Evolutionary conservation across 352 stramenopile species (phyloP).

Genomic region (Globisporangium viniferum): DNA sequence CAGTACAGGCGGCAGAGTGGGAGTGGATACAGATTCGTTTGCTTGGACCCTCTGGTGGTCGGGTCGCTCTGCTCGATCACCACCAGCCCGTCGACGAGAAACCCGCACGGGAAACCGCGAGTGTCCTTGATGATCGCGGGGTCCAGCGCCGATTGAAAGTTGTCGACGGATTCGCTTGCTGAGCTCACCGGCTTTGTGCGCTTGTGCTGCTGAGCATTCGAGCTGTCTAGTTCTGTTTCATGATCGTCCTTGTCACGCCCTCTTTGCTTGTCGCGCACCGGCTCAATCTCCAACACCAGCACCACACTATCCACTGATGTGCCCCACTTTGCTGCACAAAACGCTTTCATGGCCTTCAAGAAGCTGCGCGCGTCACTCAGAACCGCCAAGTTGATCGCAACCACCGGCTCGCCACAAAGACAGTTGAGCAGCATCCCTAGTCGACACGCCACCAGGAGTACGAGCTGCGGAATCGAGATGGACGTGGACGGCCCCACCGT

Average conservation of each 20-base stretch:
- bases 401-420: not conserved
- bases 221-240: not conserved
- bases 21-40: slow-evolving; percentile 13
- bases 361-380: slow-evolving; percentile 17
- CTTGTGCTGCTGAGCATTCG: not conserved
- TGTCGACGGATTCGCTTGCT: not conserved
- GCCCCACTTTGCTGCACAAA: slow-evolving; percentile 8
- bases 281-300: slow-evolving; percentile 14
- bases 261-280: not conserved
- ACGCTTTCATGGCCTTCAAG: slow-evolving; percentile 6
- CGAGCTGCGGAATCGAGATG: slow-evolving; percentile 14
- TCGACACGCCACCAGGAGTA: slow-evolving; percentile 13
- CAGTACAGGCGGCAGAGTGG: slow-evolving; percentile 17
- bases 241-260: not conserved
- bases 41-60: not conserved
- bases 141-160: not conserved
- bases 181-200: not conserved
- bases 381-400: slow-evolving; percentile 12
- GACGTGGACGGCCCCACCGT: slow-evolving; percentile 9
- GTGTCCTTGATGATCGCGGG: slow-evolving; percentile 1
- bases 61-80: slow-evolving; percentile 15
- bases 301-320: slow-evolving; percentile 1
- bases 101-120: not conserved
- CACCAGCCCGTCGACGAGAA: slow-evolving; percentile 18
- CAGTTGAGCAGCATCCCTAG: slow-evolving; percentile 10